Conservation (phyloP, 352 stramenopile genomes). For the Sclerospora graminicola region DNA sequence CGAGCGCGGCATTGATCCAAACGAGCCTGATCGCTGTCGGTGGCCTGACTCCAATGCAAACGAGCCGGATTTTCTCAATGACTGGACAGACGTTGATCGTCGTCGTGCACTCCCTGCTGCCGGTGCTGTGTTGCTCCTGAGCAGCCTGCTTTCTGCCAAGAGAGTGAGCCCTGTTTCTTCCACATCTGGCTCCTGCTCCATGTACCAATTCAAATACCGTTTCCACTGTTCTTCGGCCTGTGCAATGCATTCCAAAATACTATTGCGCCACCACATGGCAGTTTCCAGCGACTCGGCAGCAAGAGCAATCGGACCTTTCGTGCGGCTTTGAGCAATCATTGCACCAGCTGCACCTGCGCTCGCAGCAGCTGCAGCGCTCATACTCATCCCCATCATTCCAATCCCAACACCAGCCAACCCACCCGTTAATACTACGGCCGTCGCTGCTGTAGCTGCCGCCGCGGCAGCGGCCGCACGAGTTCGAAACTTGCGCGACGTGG, state of each 20-base stretch:
- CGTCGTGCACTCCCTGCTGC: neutral
- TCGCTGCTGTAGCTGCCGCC: conserved; percentile 63
- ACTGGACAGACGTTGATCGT: conserved; percentile 13
- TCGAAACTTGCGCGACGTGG: conserved; percentile 45
- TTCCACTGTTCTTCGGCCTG: conserved; percentile 82
- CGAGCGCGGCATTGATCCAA: conserved; percentile 59
- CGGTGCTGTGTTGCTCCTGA: neutral
- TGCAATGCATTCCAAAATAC: conserved; percentile 74
- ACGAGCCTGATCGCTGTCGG: conserved; percentile 41
- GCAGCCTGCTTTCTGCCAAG: conserved; percentile 16
- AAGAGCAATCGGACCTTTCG: conserved; percentile 60
- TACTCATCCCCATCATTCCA: conserved; percentile 68
- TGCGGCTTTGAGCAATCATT: conserved; percentile 62
- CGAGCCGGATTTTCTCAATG: conserved; percentile 4
- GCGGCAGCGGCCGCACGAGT: conserved; percentile 51
- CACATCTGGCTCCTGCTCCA: conserved; percentile 59
- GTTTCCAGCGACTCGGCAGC: conserved; percentile 77
- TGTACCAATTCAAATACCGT: conserved; percentile 80
- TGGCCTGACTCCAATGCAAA: conserved; percentile 5
- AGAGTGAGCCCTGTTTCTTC: conserved; percentile 16
- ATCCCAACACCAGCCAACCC: conserved; percentile 70
- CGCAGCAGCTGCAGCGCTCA: conserved; percentile 65
- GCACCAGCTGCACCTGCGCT: conserved; percentile 60
- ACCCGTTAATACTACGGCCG: conserved; percentile 66
- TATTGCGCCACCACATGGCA: conserved; percentile 79